Conservation (phyloP, 768 basidiomycete genomes). For the Lanmaoa pseudosensibilis region DNA sequence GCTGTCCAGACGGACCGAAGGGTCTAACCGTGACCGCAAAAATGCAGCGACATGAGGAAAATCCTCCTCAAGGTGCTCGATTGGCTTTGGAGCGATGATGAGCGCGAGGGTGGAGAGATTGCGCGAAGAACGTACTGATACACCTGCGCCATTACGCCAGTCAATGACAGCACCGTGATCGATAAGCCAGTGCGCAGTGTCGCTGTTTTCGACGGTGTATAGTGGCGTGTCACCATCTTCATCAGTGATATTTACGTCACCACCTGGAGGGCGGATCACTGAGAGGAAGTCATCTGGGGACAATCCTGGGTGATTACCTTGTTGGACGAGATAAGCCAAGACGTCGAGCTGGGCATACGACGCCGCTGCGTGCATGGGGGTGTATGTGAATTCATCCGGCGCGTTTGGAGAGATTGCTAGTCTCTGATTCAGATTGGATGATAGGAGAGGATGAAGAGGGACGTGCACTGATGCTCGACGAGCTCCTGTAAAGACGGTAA, state of each 20-base stretch:
- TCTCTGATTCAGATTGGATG: conserved; percentile 32
- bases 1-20: conserved; percentile 10
- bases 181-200: conserved; percentile 76
- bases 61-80: conserved; percentile 68
- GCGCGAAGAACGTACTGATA: conserved; percentile 57
- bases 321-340: conserved; percentile 74
- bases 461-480: conserved; percentile 58
- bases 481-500: conserved; percentile 45
- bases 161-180: conserved; percentile 70
- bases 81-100: conserved; percentile 42
- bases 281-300: neutral
- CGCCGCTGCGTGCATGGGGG: conserved; percentile 93
- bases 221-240: conserved; percentile 89
- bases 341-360: conserved; percentile 83
- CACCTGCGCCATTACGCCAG: conserved; percentile 65
- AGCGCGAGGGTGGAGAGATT: conserved; percentile 11
- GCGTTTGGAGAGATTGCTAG: conserved; percentile 66
- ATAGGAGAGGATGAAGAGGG: conserved; percentile 20
- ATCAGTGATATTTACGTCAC: conserved; percentile 84
- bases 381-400: conserved; percentile 74
- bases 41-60: conserved; percentile 66
- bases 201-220: conserved; percentile 82
- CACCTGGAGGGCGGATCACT: conserved; percentile 47
- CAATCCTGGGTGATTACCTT: conserved; percentile 43
- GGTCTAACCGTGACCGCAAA: conserved; percentile 43